Conservation (phyloP, 2,329 filamentous ascomycete species). For the Monosporascus sp. region DNA sequence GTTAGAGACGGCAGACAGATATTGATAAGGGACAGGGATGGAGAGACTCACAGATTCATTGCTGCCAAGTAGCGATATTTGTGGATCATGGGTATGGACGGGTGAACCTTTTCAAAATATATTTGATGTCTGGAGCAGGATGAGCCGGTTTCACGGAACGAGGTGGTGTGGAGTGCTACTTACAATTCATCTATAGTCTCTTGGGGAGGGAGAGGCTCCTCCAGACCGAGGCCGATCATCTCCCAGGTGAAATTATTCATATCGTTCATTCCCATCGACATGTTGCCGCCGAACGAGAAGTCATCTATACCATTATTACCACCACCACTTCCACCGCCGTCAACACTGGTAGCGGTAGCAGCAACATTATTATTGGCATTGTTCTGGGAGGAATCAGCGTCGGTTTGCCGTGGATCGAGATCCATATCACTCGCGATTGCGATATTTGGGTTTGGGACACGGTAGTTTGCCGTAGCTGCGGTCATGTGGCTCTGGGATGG, state of each 20-base stretch:
- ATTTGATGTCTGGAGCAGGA: slow-evolving; percentile 59
- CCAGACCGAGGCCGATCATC: slow-evolving; percentile 55
- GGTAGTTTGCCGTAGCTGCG: slow-evolving; percentile 33
- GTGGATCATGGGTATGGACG: slow-evolving; percentile 83
- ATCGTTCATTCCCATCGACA: slow-evolving; percentile 45
- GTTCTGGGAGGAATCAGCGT: slow-evolving; percentile 46
- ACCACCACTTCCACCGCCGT: slow-evolving; percentile 7
- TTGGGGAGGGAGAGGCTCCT: slow-evolving; percentile 54
- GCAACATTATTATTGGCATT: not conserved
- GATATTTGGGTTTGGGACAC: slow-evolving; percentile 41
- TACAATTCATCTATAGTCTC: slow-evolving; percentile 76
- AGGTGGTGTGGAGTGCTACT: slow-evolving; percentile 20
- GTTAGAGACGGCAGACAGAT: slow-evolving; percentile 4
- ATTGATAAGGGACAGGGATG: not conserved
- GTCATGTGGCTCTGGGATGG: slow-evolving; percentile 27
- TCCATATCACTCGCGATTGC: slow-evolving; percentile 43
- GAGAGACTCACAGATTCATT: slow-evolving; percentile 64
- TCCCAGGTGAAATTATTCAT: slow-evolving; percentile 73
- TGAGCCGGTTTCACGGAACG: slow-evolving; percentile 3
- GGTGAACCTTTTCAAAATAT: slow-evolving; percentile 88
- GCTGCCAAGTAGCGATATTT: slow-evolving; percentile 80
- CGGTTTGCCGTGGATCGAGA: slow-evolving; percentile 51
- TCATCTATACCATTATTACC: slow-evolving; percentile 39
- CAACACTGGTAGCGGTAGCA: slow-evolving; percentile 13
- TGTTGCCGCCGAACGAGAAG: slow-evolving; percentile 49